A percentile compares a stretch with the other conserved stretches of the same genome.
These are phyloP conservation scores for Berberis thunbergii DNA, from an alignment of 164 flowering plant genomes.

Conservation along the genomic window DNA sequence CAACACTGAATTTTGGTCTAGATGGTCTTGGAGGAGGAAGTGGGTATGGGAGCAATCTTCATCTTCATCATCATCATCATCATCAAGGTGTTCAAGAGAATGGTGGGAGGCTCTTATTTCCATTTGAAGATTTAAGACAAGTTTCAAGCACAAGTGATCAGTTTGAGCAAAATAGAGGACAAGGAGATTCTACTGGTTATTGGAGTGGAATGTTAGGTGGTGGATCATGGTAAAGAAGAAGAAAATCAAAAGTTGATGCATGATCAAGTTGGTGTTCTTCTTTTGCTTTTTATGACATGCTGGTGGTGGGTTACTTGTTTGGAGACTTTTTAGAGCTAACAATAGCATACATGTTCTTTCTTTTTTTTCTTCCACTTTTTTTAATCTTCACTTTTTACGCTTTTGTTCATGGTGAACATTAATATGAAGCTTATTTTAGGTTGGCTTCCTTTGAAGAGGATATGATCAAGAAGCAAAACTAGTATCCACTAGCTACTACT, in stretches of 20 bases:
- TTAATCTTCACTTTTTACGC: slow-evolving; percentile 10
- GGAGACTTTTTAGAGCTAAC: slow-evolving; percentile 21
- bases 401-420: slow-evolving; percentile 10
- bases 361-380: slow-evolving; percentile 1
- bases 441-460: slow-evolving; percentile 22
- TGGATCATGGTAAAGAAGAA: slow-evolving; percentile 58
- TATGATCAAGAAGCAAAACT: neutral
- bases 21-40: slow-evolving; percentile 40
- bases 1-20: slow-evolving; percentile 49
- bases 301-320: slow-evolving; percentile 11
- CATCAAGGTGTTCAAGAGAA: slow-evolving; percentile 31
- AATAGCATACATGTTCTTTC: slow-evolving; percentile 14
- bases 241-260: neutral
- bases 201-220: slow-evolving; percentile 89
- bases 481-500: slow-evolving; percentile 1
- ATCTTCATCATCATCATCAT: no score
- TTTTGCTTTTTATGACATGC: slow-evolving; percentile 6
- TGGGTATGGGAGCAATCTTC: slow-evolving; percentile 19
- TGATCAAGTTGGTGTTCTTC: slow-evolving; percentile 6
- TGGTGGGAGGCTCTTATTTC: slow-evolving; percentile 53
- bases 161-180: slow-evolving; percentile 35
- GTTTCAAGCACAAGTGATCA: slow-evolving; percentile 24
- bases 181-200: slow-evolving; percentile 60
- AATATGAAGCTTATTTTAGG: slow-evolving; percentile 27
- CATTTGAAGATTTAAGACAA: slow-evolving; percentile 68